A percentile compares a stretch with the other conserved stretches of the same genome.
phyloP scores from a whole-genome alignment of 306 rosid genomes.

The Cyclanthera cordifolia region DNA sequence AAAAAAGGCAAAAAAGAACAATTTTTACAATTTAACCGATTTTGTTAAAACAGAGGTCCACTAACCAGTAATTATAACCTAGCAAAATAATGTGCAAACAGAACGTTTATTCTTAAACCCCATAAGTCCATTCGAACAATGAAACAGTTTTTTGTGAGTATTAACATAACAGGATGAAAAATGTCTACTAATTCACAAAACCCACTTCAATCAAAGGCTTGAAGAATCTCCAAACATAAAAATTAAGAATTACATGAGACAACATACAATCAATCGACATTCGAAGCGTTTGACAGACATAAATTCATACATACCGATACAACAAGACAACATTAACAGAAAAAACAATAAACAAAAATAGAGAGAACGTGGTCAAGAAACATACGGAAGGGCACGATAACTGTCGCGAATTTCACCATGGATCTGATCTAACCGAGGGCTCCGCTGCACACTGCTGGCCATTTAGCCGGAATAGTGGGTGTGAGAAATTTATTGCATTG shows the following conservation, averaged over 20 bases:
- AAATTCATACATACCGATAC: neutral
- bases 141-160: neutral
- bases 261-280: neutral
- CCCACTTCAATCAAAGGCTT: neutral
- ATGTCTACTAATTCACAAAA: neutral
- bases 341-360: neutral
- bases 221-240: neutral
- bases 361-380: neutral
- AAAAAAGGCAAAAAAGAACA: too few species aligned
- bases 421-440: constrained; percentile 40
- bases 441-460: constrained; percentile 49
- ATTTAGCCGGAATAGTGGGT: constrained; percentile 29
- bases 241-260: neutral
- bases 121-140: neutral
- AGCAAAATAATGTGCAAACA: too few species aligned
- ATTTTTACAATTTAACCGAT: too few species aligned
- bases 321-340: neutral
- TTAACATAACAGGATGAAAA: neutral
- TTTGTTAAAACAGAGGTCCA: too few species aligned
- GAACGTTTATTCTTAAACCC: too few species aligned
- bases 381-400: constrained; percentile 56
- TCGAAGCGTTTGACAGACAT: neutral
- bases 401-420: constrained; percentile 27
- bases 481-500: neutral
- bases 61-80: too few species aligned